These are phyloP conservation scores for Russula lepida DNA, from an alignment of 768 basidiomycete species.

Conservation along the genomic window DNA sequence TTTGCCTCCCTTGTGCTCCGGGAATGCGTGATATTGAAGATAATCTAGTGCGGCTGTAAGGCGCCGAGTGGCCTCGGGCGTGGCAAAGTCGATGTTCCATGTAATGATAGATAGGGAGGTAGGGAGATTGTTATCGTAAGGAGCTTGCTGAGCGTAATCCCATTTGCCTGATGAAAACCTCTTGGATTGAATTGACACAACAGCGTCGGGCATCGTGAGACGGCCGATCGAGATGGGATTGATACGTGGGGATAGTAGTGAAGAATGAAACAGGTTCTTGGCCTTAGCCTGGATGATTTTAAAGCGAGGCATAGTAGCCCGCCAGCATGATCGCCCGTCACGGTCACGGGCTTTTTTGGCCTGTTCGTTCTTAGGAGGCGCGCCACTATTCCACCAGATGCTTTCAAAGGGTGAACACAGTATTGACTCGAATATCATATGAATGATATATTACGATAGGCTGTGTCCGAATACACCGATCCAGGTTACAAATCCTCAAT, in stretches of 20 bases:
- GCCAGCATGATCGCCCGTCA: no score
- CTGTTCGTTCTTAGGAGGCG: background rate
- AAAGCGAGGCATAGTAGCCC: no score
- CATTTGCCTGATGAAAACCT: constrained; percentile 3
- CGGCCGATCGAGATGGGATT: background rate
- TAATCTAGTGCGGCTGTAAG: constrained; percentile 43
- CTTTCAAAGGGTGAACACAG: background rate
- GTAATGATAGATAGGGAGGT: constrained; percentile 48
- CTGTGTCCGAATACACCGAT: background rate
- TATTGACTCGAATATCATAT: background rate
- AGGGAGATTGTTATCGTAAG: constrained; percentile 29
- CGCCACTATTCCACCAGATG: background rate
- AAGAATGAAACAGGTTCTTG: background rate
- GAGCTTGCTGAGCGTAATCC: constrained; percentile 26
- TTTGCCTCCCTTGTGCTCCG: constrained; percentile 33
- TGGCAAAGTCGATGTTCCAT: constrained; percentile 61
- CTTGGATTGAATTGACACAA: background rate
- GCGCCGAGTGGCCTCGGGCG: constrained; percentile 34
- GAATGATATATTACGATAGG: background rate
- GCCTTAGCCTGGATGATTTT: background rate
- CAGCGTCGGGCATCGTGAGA: background rate
- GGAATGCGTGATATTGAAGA: constrained; percentile 46
- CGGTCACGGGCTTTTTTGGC: no score
- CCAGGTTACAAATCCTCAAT: constrained; percentile 20
- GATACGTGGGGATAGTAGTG: no score